phyloP scores from a whole-genome alignment of 306 rosid genomes.

The Heteromeles arbutifolia region DNA sequence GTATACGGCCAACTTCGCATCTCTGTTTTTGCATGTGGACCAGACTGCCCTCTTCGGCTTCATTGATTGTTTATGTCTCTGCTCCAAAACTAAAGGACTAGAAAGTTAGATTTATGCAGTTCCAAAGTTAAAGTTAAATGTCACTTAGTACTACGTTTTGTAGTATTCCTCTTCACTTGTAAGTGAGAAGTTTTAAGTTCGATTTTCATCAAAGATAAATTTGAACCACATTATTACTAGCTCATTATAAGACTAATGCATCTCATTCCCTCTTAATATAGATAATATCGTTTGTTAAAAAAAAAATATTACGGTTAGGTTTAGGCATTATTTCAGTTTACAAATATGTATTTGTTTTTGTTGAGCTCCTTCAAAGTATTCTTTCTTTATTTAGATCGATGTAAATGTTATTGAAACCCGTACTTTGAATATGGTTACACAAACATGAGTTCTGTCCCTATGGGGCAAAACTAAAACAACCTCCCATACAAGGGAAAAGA shows the following conservation, averaged over 20 bases:
- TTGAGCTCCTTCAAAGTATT: not conserved
- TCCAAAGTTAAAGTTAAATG: not conserved
- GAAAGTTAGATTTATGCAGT: too few relatives aligned
- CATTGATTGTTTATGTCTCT: not conserved
- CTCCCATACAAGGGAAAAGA: too few relatives aligned
- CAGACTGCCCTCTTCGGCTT: not conserved
- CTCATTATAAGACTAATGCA: too few relatives aligned
- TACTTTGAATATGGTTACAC: not conserved
- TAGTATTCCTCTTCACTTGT: rapidly evolving
- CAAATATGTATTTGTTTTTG: not conserved
- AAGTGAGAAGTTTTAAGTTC: too few relatives aligned
- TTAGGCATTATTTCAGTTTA: not conserved
- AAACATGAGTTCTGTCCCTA: not conserved
- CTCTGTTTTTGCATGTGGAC: not conserved
- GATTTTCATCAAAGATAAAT: rapidly evolving
- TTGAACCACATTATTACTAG: too few relatives aligned
- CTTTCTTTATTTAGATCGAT: not conserved
- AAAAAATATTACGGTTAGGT: too few relatives aligned
- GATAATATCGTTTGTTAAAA: too few relatives aligned
- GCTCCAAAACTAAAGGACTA: not conserved
- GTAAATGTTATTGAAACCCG: not conserved
- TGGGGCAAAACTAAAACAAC: too few relatives aligned
- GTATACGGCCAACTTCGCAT: not conserved
- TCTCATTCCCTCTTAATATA: too few relatives aligned
- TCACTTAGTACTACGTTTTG: rapidly evolving